phyloP scores from a whole-genome alignment of 805 yeast genomes.

The Schwanniomyces yamadae region DNA sequence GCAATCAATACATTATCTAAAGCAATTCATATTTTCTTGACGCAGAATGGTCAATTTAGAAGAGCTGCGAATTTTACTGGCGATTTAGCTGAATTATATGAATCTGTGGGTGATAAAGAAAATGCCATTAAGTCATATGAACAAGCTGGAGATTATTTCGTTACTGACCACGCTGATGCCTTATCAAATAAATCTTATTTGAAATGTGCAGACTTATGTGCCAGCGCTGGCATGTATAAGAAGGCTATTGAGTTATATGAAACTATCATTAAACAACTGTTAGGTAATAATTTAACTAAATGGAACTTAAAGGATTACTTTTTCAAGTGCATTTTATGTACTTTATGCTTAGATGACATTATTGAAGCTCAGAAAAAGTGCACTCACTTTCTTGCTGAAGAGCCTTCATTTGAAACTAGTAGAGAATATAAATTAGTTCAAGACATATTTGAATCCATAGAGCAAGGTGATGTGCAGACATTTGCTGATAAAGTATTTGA shows the following conservation, averaged over 20 bases:
- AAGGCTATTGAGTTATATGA: slow-evolving; percentile 79
- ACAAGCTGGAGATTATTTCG: slow-evolving; percentile 94
- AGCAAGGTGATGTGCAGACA: slow-evolving; percentile 75
- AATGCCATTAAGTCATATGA: slow-evolving; percentile 79
- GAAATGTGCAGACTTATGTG: slow-evolving; percentile 86
- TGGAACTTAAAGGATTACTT: slow-evolving; percentile 95
- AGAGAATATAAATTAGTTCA: slow-evolving; percentile 71
- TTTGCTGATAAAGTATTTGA: slow-evolving; percentile 75
- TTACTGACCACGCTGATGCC: slow-evolving; percentile 91
- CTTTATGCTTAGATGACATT: slow-evolving; percentile 78
- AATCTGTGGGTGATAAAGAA: slow-evolving; percentile 61
- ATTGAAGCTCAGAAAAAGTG: slow-evolving; percentile 81
- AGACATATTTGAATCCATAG: slow-evolving; percentile 70
- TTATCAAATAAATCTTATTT: slow-evolving; percentile 82
- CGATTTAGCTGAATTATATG: slow-evolving; percentile 87
- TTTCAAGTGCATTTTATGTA: slow-evolving; percentile 77
- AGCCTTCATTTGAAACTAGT: slow-evolving; percentile 69
- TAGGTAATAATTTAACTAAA: slow-evolving; percentile 71
- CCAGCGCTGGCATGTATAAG: slow-evolving; percentile 62
- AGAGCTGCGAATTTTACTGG: slow-evolving; percentile 92
- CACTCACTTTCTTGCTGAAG: slow-evolving; percentile 64
- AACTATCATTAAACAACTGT: slow-evolving; percentile 69
- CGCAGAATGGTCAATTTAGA: slow-evolving; percentile 90
- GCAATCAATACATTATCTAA: slow-evolving; percentile 74
- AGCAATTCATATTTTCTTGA: slow-evolving; percentile 77